Evolutionary conservation across 1,284 basidiomycete species (phyloP).

Genomic region (Irpex lacteus): DNA sequence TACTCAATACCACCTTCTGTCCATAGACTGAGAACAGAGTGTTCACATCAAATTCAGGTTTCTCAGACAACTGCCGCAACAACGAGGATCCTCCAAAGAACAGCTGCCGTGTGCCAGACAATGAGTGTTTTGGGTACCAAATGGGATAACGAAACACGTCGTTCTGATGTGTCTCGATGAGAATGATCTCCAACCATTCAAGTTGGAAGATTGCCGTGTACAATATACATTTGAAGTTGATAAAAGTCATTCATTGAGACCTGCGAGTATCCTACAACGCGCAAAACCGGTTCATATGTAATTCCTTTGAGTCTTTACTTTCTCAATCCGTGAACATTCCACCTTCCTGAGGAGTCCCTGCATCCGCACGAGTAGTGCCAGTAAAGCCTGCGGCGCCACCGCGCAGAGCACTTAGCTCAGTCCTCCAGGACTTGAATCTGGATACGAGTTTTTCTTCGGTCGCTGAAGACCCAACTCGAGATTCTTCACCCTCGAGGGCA

Average conservation of each 20-base stretch:
- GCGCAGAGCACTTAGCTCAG: constrained; percentile 20
- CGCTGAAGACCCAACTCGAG: constrained; percentile 19
- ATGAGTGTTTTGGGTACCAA: too few species aligned
- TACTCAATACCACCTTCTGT: neutral
- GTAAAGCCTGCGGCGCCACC: neutral
- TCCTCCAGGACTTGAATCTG: constrained; percentile 25
- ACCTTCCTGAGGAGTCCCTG: constrained; percentile 18
- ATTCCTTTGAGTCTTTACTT: neutral
- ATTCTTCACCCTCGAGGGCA: constrained; percentile 20
- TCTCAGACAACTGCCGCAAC: too few species aligned
- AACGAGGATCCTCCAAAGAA: too few species aligned
- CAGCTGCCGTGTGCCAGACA: too few species aligned
- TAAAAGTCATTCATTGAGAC: neutral
- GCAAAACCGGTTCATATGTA: neutral
- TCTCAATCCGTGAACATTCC: constrained; percentile 24
- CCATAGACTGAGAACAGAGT: neutral
- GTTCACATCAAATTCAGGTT: neutral
- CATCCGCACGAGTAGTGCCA: neutral
- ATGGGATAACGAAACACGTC: too few species aligned
- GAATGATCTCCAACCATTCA: too few species aligned
- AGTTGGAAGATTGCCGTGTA: too few species aligned
- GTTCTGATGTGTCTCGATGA: too few species aligned
- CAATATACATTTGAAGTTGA: too few species aligned
- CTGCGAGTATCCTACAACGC: neutral
- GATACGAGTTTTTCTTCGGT: constrained; percentile 18